Percentiles rank a stretch among this genome's conserved stretches.
Evolutionary conservation across 345 rosid species (phyloP).

Genomic region (Euclidium syriacum): DNA sequence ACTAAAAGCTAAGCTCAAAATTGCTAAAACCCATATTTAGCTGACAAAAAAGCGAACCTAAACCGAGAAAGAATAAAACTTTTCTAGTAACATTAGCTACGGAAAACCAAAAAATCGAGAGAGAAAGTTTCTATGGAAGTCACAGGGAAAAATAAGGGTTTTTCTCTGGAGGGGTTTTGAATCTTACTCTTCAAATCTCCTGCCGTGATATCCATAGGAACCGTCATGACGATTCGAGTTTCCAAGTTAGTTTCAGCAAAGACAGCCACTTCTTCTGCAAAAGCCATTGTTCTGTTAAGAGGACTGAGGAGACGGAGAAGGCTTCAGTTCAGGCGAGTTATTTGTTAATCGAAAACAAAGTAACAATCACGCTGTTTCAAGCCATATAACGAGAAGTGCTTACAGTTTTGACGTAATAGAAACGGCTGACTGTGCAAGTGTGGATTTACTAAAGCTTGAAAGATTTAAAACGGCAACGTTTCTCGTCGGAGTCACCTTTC

Average conservation of each 20-base stretch:
- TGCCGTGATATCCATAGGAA: slow-evolving; percentile 39
- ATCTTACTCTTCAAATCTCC: slow-evolving; percentile 51
- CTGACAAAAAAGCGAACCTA: background rate
- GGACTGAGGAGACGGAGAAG: background rate
- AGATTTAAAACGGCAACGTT: background rate
- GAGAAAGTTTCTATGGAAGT: background rate
- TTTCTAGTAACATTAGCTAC: background rate
- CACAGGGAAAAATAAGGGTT: background rate
- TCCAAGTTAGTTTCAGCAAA: slow-evolving; percentile 53
- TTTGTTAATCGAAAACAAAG: background rate
- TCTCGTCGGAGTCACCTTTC: background rate
- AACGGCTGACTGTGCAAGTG: slow-evolving; percentile 15
- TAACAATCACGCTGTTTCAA: slow-evolving; percentile 11
- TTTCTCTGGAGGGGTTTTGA: background rate
- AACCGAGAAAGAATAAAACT: background rate
- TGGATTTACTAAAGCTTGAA: background rate
- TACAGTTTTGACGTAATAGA: slow-evolving; percentile 9
- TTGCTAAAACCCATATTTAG: background rate
- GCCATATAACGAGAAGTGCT: background rate
- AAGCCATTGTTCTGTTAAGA: slow-evolving; percentile 18
- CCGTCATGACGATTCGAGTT: slow-evolving; percentile 54
- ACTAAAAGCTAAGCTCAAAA: slow-evolving; percentile 1
- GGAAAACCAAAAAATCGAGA: background rate
- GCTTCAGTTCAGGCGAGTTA: background rate
- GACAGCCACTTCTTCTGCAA: slow-evolving; percentile 39